phyloP scores from a whole-genome alignment of 768 basidiomycete genomes.

The Terana coerulea region DNA sequence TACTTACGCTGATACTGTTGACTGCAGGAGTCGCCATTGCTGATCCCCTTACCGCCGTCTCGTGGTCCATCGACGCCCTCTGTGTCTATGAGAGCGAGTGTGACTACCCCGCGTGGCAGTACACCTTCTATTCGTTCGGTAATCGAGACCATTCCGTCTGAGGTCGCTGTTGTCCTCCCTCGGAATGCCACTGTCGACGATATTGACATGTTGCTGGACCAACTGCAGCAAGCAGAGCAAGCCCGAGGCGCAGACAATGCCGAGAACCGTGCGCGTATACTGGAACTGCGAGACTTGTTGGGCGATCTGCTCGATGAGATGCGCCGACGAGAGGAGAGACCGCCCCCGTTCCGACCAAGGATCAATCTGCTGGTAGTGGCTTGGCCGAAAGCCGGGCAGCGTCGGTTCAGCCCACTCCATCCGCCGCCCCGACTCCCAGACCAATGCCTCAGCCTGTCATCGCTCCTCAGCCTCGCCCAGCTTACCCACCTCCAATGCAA shows the following conservation, averaged over 20 bases:
- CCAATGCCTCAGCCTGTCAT: constrained; percentile 4
- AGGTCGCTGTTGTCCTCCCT: constrained; percentile 25
- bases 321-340: constrained; percentile 16
- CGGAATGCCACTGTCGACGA: constrained; percentile 47
- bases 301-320: constrained; percentile 35
- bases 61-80: constrained; percentile 34
- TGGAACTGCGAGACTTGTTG: constrained; percentile 66
- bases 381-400: constrained; percentile 28
- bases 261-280: constrained; percentile 63
- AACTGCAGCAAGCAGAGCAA: constrained; percentile 62
- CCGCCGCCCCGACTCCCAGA: neutral
- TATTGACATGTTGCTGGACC: constrained; percentile 48
- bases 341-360: constrained; percentile 30
- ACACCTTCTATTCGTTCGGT: constrained; percentile 45
- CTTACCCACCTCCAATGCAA: neutral
- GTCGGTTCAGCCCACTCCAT: constrained; percentile 5
- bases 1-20: constrained; percentile 4
- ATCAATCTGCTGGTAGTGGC: constrained; percentile 44
- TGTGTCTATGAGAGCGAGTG: constrained; percentile 43
- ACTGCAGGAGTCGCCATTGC: constrained; percentile 26
- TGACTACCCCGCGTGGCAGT: constrained; percentile 45
- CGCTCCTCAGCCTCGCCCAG: constrained; percentile 5
- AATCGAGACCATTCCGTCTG: constrained; percentile 41
- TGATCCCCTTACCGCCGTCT: constrained; percentile 29
- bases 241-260: constrained; percentile 59